phyloP scores from a whole-genome alignment of 2,329 filamentous ascomycete species.

The Calonectria hawksworthii region DNA sequence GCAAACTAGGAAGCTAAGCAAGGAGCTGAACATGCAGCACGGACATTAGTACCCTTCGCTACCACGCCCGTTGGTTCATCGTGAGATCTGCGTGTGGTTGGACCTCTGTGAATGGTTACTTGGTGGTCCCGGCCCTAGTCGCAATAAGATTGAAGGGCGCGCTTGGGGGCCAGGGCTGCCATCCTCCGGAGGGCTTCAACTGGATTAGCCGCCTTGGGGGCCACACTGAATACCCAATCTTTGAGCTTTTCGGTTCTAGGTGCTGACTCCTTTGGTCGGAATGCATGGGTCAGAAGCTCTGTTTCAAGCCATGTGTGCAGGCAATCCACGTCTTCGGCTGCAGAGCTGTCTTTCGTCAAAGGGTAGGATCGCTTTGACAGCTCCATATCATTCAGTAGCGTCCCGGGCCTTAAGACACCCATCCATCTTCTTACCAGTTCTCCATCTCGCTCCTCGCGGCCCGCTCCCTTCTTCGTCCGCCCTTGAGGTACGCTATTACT shows the following conservation, averaged over 20 bases:
- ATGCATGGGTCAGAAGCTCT: not conserved
- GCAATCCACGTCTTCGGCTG: not conserved
- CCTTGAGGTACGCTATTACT: not conserved
- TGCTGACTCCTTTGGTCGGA: not conserved
- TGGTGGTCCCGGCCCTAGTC: constrained; percentile 1
- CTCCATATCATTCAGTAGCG: not conserved
- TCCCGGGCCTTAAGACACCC: not conserved
- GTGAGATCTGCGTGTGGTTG: not conserved
- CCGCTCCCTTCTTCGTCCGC: not conserved
- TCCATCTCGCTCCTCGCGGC: not conserved
- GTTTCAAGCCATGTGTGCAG: not conserved
- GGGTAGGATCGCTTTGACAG: not conserved
- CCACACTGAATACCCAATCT: not conserved
- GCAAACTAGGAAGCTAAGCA: constrained; percentile 1
- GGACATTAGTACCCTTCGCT: not conserved
- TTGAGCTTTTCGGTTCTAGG: not conserved
- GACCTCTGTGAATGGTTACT: not conserved
- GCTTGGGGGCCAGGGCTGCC: constrained; percentile 9
- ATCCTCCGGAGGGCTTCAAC: constrained; percentile 6
- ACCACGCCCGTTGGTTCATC: not conserved
- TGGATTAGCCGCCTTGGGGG: not conserved
- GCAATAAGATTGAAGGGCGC: constrained; percentile 24
- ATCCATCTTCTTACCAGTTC: not conserved
- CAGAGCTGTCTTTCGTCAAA: not conserved
- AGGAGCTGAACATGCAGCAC: constrained; percentile 12